Conservation (phyloP, 805 yeast genomes). For the Suhomyces sp. region DNA sequence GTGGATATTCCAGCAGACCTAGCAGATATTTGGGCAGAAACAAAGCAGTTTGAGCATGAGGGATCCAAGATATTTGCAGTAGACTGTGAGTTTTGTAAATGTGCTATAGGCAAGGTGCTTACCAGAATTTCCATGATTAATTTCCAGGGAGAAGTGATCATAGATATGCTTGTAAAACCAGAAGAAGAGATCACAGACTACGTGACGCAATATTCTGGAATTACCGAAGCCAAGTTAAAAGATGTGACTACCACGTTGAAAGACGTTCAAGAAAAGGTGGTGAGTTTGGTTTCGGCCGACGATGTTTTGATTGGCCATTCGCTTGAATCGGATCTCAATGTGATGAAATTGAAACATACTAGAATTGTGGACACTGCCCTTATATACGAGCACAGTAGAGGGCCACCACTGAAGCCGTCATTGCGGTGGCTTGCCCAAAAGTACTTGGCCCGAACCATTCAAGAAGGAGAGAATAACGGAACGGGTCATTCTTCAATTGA, state of each 20-base stretch:
- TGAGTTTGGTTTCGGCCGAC: constrained; percentile 43
- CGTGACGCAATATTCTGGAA: constrained; percentile 81
- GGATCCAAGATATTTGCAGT: constrained; percentile 70
- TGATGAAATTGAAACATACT: constrained; percentile 68
- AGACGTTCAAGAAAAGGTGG: constrained; percentile 64
- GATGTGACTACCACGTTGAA: constrained; percentile 60
- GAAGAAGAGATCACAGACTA: constrained; percentile 71
- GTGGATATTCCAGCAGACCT: constrained; percentile 24
- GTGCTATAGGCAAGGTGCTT: constrained; percentile 60
- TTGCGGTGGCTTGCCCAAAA: constrained; percentile 65
- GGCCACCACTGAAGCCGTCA: constrained; percentile 78
- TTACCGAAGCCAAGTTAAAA: constrained; percentile 64
- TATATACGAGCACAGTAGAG: constrained; percentile 74
- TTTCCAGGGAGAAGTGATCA: constrained; percentile 54
- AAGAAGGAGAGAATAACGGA: constrained; percentile 57
- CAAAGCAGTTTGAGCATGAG: constrained; percentile 50
- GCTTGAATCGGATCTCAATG: constrained; percentile 75
- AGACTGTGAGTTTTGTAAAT: constrained; percentile 91
- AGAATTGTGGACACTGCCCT: constrained; percentile 77
- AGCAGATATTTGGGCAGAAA: constrained; percentile 50
- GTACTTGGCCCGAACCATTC: constrained; percentile 59
- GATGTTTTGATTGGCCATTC: constrained; percentile 90
- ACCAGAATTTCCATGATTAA: constrained; percentile 77
- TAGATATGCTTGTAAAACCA: constrained; percentile 81
- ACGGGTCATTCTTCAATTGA: constrained; percentile 76